Conservation (phyloP, 129 eudicot species). For the Saposhnikovia divaricata region DNA sequence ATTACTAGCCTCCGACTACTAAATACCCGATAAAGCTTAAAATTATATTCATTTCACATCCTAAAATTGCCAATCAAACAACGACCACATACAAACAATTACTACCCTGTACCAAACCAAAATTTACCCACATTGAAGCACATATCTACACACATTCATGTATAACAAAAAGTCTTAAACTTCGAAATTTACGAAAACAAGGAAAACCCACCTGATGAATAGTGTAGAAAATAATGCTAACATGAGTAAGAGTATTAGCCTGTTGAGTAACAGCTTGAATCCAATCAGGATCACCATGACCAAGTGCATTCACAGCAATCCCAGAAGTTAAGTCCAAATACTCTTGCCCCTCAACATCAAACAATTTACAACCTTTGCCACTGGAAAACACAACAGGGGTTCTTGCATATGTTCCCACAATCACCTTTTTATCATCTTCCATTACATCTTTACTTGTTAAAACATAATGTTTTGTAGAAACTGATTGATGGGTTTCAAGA, state of each 20-base stretch:
- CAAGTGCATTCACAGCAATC: constrained; percentile 87
- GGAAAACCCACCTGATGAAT: constrained; percentile 53
- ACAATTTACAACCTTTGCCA: constrained; percentile 79
- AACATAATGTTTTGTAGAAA: background rate
- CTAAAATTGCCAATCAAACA: too few relatives aligned
- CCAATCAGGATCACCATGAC: constrained; percentile 90
- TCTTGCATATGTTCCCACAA: constrained; percentile 80
- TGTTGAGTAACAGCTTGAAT: constrained; percentile 46
- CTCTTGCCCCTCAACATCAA: constrained; percentile 66
- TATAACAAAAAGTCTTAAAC: background rate
- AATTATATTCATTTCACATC: too few relatives aligned
- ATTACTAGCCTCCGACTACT: too few relatives aligned
- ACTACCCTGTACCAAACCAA: background rate
- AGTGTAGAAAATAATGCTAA: constrained; percentile 57
- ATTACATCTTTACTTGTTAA: constrained; percentile 35
- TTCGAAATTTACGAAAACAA: background rate
- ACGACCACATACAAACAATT: background rate
- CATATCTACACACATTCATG: background rate
- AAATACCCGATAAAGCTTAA: too few relatives aligned
- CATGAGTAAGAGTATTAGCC: constrained; percentile 50
- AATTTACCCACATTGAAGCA: background rate
- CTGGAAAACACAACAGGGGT: constrained; percentile 57
- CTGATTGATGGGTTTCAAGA: background rate
- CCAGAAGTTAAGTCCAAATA: constrained; percentile 81
- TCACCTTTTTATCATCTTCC: constrained; percentile 40